A percentile compares a stretch with the other conserved stretches of the same genome.
Evolutionary conservation across 306 rosid species (phyloP).

Genomic region (Trichosanthes cucumerina): DNA sequence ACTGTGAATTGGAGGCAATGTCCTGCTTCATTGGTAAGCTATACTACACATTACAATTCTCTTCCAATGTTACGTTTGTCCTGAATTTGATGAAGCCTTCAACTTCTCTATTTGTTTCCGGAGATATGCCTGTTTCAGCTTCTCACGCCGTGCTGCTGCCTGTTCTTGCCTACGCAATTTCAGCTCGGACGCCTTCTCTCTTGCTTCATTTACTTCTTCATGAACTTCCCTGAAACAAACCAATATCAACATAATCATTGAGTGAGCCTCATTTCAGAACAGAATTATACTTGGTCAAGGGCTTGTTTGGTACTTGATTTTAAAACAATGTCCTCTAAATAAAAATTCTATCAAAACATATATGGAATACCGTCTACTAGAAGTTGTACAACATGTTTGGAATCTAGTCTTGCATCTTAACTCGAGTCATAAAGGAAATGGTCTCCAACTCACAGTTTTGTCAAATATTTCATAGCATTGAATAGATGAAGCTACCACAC

Average conservation of each 20-base stretch:
- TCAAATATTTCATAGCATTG: background rate
- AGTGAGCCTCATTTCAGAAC: constrained; percentile 7
- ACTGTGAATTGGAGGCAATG: background rate
- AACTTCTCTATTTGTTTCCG: constrained; percentile 72
- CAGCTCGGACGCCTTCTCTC: constrained; percentile 72
- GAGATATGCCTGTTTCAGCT: constrained; percentile 70
- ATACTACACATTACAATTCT: background rate
- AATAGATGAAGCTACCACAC: background rate
- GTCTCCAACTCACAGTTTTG: background rate
- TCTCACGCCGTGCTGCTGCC: constrained; percentile 58
- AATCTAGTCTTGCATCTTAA: background rate
- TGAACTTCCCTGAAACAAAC: constrained; percentile 71
- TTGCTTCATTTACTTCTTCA: constrained; percentile 72
- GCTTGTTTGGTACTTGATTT: background rate
- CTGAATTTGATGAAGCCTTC: constrained; percentile 43
- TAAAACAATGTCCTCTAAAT: no score
- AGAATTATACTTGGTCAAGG: background rate
- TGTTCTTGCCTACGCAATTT: constrained; percentile 70
- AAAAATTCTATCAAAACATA: background rate
- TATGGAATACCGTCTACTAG: background rate
- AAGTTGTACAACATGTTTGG: no score
- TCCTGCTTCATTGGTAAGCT: background rate
- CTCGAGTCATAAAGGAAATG: background rate
- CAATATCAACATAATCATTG: constrained; percentile 4
- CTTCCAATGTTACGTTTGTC: constrained; percentile 10